Base-by-base conservation (phyloP, 257 asterid species). In the Solanum chmielewskii region DNA sequence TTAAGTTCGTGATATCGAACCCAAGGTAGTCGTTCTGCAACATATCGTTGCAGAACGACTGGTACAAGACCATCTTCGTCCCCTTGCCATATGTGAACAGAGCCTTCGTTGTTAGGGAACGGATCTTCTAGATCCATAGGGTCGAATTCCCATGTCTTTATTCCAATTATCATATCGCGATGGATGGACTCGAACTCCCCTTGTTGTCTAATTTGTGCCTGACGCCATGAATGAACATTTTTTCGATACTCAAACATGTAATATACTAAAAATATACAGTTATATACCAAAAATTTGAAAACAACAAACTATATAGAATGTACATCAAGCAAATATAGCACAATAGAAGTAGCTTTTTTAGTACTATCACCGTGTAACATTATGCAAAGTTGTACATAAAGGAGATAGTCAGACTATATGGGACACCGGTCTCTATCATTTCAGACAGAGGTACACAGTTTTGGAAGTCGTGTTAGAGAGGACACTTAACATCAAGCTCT, bases 61-160 rank as follows among this genome's bases (percentile, higher is more conserved):
- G 82, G 52, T n/a, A 66, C 64, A 31, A 86, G 27, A 1, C 37
- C 74, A 20, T 87, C 89, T 27, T 47, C 83, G 0, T 25, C 15
- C 10, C 89, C 89, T 60, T 66, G 86, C 89, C 83, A 87, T 45
- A 87, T 12, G 86, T 81, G 89, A 81, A 87, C 89, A 6, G 10
- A 16, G 15, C 83, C 83, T 42, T 82, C 89, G 9, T 35, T 16
- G 59, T 82, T 44, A 10, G 83, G 86, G 25, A 81, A 87, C 18
- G 86, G 89, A 16, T 87, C 71, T 0, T 80, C 23, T 0, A 87
- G 71, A 23, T 87, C 74, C 80, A 87, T 13, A 13, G 86, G 89
- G 25, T 37, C 82, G 18, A 44, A 33, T 35, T 87, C 89, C 86
- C 86, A 82, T 45, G 59, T 64, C 25, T 68, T 85, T 47, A 7